These are phyloP conservation scores for Adiantum capillusveneris DNA, from an alignment of 75 land plant genomes.

Conservation along the genomic window DNA sequence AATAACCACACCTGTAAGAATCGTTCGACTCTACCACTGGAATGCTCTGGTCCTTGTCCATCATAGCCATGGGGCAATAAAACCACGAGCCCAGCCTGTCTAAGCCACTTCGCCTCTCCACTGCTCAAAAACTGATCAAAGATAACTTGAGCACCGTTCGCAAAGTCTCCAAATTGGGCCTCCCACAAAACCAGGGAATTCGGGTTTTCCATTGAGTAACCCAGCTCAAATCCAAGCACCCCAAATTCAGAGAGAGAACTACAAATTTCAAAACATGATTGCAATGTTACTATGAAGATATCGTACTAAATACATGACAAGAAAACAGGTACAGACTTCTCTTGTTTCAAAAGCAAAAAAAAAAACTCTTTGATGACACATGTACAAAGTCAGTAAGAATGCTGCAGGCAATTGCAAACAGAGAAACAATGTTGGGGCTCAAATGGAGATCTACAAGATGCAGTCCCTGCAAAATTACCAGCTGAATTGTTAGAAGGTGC, in stretches of 20 bases:
- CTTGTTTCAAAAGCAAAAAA: too few species aligned
- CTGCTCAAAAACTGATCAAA: conserved; percentile 94
- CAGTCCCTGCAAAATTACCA: too few species aligned
- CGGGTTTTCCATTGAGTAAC: conserved; percentile 99
- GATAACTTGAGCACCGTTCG: conserved; percentile 94
- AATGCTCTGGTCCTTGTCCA: conserved; percentile 98
- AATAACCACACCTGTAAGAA: conserved; percentile 65
- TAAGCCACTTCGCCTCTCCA: conserved; percentile 94
- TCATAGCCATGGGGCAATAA: conserved; percentile 98
- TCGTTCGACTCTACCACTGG: conserved; percentile 89
- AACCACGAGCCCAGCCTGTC: conserved; percentile 81
- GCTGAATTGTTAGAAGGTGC: too few species aligned
- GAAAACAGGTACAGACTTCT: too few species aligned
- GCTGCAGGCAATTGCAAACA: too few species aligned
- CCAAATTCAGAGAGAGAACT: conserved; percentile 97
- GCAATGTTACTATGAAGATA: neutral
- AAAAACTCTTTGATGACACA: too few species aligned
- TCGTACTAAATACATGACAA: too few species aligned
- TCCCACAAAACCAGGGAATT: conserved; percentile 92
- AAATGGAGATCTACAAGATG: too few species aligned
- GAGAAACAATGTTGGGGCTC: too few species aligned
- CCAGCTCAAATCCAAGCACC: conserved; percentile 95
- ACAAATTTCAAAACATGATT: conserved; percentile 7
- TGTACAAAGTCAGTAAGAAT: too few species aligned
- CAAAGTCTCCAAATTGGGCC: conserved; percentile 98